A percentile compares a stretch with the other conserved stretches of the same genome.
phyloP scores from a whole-genome alignment of 768 basidiomycete species.

The Phanerochaete sordida region DNA sequence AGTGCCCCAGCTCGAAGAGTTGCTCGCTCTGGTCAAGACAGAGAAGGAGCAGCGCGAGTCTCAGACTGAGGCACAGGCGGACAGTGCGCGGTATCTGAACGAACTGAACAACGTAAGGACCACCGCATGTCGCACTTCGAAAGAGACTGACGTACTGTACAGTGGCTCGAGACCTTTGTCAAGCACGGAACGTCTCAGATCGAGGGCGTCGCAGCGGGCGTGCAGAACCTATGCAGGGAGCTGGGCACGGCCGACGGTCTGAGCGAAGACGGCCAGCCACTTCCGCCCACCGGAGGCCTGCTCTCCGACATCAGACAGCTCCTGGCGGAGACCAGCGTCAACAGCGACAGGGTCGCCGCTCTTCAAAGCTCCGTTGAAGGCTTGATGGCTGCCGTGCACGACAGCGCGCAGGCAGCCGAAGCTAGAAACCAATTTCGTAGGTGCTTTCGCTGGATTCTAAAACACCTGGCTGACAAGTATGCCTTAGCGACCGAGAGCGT shows the following conservation, averaged over 20 bases:
- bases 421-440: constrained; percentile 37
- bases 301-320: constrained; percentile 33
- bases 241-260: constrained; percentile 35
- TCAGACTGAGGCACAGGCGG: constrained; percentile 63
- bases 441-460: constrained; percentile 8
- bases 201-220: constrained; percentile 51
- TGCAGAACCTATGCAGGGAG: constrained; percentile 57
- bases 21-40: constrained; percentile 45
- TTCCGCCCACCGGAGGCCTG: constrained; percentile 22
- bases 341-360: constrained; percentile 27
- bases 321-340: constrained; percentile 29
- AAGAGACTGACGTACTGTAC: constrained; percentile 7
- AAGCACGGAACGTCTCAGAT: constrained; percentile 74
- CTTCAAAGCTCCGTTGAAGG: constrained; percentile 34
- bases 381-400: constrained; percentile 36
- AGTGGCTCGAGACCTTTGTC: constrained; percentile 87
- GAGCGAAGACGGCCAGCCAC: constrained; percentile 17
- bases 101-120: constrained; percentile 63
- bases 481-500: constrained; percentile 52
- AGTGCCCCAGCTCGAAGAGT: constrained; percentile 34
- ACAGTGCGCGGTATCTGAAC: constrained; percentile 74
- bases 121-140: not conserved
- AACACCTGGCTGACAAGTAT: not conserved
- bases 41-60: constrained; percentile 45
- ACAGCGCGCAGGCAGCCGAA: constrained; percentile 38